Evolutionary conservation across 768 basidiomycete species (phyloP).

Genomic region (Heimioporus sp.): DNA sequence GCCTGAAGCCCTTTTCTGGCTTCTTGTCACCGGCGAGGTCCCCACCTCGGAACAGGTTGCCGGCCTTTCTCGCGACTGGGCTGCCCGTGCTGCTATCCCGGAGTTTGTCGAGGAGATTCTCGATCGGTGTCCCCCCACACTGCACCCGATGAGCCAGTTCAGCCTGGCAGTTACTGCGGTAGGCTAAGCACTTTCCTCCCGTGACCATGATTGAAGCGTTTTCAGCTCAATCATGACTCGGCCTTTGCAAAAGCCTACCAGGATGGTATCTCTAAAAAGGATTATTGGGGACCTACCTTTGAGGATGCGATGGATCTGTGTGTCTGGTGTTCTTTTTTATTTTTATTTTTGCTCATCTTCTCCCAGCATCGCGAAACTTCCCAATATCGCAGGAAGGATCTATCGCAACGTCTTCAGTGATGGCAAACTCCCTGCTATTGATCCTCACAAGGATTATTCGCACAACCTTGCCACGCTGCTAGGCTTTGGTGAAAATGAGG

Average conservation of each 20-base stretch:
- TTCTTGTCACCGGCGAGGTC: slow-evolving; percentile 91
- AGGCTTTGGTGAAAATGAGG: slow-evolving; percentile 84
- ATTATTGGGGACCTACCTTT: slow-evolving; percentile 95
- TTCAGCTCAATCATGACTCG: slow-evolving; percentile 88
- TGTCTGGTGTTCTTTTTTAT: slow-evolving; percentile 8
- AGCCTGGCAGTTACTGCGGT: slow-evolving; percentile 93
- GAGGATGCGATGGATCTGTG: slow-evolving; percentile 90
- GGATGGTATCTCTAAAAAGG: slow-evolving; percentile 88
- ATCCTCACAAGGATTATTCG: slow-evolving; percentile 82
- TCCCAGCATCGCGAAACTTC: slow-evolving; percentile 88
- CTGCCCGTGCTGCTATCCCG: slow-evolving; percentile 86
- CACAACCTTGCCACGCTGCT: slow-evolving; percentile 87
- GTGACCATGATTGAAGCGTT: slow-evolving; percentile 4
- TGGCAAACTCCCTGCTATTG: slow-evolving; percentile 86
- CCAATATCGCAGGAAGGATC: slow-evolving; percentile 92
- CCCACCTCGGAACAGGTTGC: slow-evolving; percentile 88
- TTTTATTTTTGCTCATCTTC: slow-evolving; percentile 2
- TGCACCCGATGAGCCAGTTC: slow-evolving; percentile 99
- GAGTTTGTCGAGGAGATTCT: slow-evolving; percentile 96
- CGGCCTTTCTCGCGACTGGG: slow-evolving; percentile 91
- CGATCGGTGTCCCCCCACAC: slow-evolving; percentile 87
- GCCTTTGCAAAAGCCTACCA: slow-evolving; percentile 96
- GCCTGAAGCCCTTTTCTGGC: slow-evolving; percentile 94
- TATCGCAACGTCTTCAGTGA: slow-evolving; percentile 85
- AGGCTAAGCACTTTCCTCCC: slow-evolving; percentile 21